Percentiles rank a stretch among this genome's conserved stretches.
Evolutionary conservation across 176 grass and related monocot genomes (phyloP).

Genomic region (Bonia amplexicaulis): DNA sequence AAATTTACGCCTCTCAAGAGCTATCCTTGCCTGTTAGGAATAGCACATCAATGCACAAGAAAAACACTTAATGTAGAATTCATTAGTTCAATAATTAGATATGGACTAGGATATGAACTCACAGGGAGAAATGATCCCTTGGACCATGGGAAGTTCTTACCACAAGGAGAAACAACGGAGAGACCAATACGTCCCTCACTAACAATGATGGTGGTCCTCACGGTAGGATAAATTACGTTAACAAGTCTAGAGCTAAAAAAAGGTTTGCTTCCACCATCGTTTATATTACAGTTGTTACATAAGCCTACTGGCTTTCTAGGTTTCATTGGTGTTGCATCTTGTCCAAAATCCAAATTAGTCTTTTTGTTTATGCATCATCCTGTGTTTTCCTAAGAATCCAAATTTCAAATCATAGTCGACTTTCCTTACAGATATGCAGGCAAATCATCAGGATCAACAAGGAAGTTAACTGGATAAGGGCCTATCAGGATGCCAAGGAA

Average conservation of each 20-base stretch:
- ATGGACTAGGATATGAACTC: slow-evolving; percentile 1
- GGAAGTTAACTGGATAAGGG: not conserved
- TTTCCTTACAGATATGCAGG: not conserved
- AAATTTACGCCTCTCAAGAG: slow-evolving; percentile 94
- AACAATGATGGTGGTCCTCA: not conserved
- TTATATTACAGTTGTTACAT: not conserved
- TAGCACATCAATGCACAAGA: slow-evolving; percentile 3
- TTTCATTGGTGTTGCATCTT: not conserved
- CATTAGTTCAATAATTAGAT: not conserved
- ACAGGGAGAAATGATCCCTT: not conserved
- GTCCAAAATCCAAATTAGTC: not conserved
- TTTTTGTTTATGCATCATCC: not conserved
- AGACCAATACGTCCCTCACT: not conserved
- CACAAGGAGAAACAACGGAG: not conserved
- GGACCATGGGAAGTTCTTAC: not conserved
- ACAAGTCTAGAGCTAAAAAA: not conserved
- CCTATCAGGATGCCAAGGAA: not conserved
- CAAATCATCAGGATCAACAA: slow-evolving; percentile 14
- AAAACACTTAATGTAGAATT: slow-evolving; percentile 7
- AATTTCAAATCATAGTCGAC: not conserved
- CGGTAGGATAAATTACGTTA: not conserved
- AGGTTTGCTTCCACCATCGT: not conserved
- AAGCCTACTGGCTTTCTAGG: not conserved
- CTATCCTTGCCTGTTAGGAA: slow-evolving; percentile 86
- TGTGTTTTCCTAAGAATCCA: slow-evolving; percentile 7